phyloP scores from a whole-genome alignment of 768 basidiomycete species.

The Tylopilus rubrobrunneus region DNA sequence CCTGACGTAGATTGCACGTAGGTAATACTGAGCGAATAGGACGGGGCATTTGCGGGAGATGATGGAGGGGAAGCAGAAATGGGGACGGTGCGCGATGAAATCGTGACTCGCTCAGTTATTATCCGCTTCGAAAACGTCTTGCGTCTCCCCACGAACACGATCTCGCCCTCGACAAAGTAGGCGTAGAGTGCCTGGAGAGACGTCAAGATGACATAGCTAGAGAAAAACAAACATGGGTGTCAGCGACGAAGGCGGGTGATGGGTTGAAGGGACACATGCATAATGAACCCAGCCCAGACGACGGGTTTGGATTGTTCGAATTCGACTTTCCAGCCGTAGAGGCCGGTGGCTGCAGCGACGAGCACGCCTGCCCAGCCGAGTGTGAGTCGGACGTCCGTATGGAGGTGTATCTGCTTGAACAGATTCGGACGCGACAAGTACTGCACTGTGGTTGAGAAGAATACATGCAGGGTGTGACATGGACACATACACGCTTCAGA shows the following conservation, averaged over 20 bases:
- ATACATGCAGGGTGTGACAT: not conserved
- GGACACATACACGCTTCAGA: constrained; percentile 69
- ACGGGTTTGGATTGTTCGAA: constrained; percentile 85
- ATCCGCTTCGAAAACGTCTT: constrained; percentile 92
- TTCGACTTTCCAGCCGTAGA: constrained; percentile 84
- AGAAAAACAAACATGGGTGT: constrained; percentile 1
- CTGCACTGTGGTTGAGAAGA: constrained; percentile 37
- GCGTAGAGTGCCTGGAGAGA: constrained; percentile 72
- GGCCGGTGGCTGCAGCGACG: constrained; percentile 73
- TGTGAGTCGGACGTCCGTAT: constrained; percentile 83
- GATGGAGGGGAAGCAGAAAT: constrained; percentile 17
- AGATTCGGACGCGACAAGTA: constrained; percentile 75
- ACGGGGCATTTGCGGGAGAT: constrained; percentile 48
- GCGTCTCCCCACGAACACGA: constrained; percentile 84
- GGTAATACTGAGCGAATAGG: constrained; percentile 61
- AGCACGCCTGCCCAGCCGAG: constrained; percentile 87
- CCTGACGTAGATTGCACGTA: constrained; percentile 80
- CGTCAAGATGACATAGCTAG: constrained; percentile 74
- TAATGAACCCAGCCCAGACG: constrained; percentile 72
- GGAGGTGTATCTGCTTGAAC: constrained; percentile 82
- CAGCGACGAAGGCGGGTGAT: constrained; percentile 1
- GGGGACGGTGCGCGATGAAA: constrained; percentile 66
- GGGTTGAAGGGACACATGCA: constrained; percentile 46
- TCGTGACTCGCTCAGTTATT: constrained; percentile 83
- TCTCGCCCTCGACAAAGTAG: constrained; percentile 81